A percentile compares a stretch with the other conserved stretches of the same genome.
Evolutionary conservation across 805 yeast genomes (phyloP).

Genomic region (Suhomyces sp.): DNA sequence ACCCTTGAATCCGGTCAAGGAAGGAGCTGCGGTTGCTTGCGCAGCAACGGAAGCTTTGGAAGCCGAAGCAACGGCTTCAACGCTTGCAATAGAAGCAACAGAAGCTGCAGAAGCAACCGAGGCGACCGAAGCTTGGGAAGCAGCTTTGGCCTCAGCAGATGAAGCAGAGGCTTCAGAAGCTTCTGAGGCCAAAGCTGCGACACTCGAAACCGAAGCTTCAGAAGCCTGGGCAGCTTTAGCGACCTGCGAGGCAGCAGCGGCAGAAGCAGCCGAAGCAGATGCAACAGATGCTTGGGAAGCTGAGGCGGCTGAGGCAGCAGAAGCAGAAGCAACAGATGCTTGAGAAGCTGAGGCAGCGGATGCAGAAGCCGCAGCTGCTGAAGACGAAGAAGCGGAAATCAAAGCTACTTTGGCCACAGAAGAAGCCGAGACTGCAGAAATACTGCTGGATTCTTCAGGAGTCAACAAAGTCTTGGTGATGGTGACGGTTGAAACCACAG

Average conservation of each 20-base stretch:
- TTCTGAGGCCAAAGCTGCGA: neutral
- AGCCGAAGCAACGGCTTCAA: constrained; percentile 18
- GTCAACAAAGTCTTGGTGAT: constrained; percentile 46
- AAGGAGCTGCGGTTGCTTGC: constrained; percentile 9
- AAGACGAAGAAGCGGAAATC: neutral
- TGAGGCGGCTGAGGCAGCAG: constrained; percentile 17
- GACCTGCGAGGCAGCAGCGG: constrained; percentile 25
- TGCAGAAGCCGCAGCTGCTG: constrained; percentile 4
- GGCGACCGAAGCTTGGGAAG: constrained; percentile 18
- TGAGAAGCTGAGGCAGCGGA: no score
- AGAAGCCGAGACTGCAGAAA: constrained; percentile 11
- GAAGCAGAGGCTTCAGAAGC: constrained; percentile 6
- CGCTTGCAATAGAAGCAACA: constrained; percentile 20
- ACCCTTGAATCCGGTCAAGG: constrained; percentile 29
- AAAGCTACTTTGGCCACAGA: neutral
- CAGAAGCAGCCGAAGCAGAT: constrained; percentile 25
- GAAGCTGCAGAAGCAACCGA: constrained; percentile 16
- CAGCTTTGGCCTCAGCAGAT: constrained; percentile 14
- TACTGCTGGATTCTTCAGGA: constrained; percentile 42
- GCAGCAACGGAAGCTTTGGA: constrained; percentile 7
- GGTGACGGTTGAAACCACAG: constrained; percentile 43
- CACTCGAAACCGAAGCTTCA: neutral
- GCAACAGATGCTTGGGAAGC: constrained; percentile 18
- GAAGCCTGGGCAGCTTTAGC: constrained; percentile 7
- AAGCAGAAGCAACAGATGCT: constrained; percentile 13